A percentile compares a stretch with the other conserved stretches of the same genome.
Evolutionary conservation across 2,329 filamentous ascomycete genomes (phyloP).

Genomic region (Aspergillus sp.): DNA sequence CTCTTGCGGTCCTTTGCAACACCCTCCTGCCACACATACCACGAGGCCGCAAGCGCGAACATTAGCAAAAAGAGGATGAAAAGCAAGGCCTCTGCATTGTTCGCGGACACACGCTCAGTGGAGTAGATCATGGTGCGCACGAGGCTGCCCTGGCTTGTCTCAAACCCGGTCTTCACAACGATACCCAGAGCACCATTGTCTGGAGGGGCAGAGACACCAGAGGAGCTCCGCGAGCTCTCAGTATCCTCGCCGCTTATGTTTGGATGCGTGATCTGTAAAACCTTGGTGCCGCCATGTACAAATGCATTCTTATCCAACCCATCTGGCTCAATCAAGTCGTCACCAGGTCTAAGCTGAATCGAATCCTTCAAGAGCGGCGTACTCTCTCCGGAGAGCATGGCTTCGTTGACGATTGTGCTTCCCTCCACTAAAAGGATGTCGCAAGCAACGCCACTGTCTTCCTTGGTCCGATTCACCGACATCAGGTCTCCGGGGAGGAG

Average conservation of each 20-base stretch:
- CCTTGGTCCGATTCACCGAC: slow-evolving; percentile 86
- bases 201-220: slow-evolving; percentile 72
- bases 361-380: slow-evolving; percentile 96
- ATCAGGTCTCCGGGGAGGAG: slow-evolving; percentile 88
- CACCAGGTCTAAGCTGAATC: slow-evolving; percentile 73
- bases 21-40: slow-evolving; percentile 98
- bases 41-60: slow-evolving; percentile 93
- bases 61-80: slow-evolving; percentile 96
- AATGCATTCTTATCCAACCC: slow-evolving; percentile 95
- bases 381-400: slow-evolving; percentile 97
- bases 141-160: slow-evolving; percentile 94
- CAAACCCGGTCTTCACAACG: slow-evolving; percentile 94
- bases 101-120: slow-evolving; percentile 95
- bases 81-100: slow-evolving; percentile 89
- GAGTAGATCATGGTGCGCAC: slow-evolving; percentile 99
- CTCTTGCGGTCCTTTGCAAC: slow-evolving; percentile 90
- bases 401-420: slow-evolving; percentile 95
- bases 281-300: slow-evolving; percentile 94
- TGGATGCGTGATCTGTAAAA: slow-evolving; percentile 86
- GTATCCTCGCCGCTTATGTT: slow-evolving; percentile 59
- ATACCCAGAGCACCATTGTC: slow-evolving; percentile 91
- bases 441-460: slow-evolving; percentile 92
- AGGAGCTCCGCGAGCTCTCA: slow-evolving; percentile 53
- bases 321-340: slow-evolving; percentile 74
- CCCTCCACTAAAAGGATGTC: slow-evolving; percentile 95